Base-by-base conservation (phyloP, 805 yeast genomes). In the Hanseniaspora nectarophila region DNA sequence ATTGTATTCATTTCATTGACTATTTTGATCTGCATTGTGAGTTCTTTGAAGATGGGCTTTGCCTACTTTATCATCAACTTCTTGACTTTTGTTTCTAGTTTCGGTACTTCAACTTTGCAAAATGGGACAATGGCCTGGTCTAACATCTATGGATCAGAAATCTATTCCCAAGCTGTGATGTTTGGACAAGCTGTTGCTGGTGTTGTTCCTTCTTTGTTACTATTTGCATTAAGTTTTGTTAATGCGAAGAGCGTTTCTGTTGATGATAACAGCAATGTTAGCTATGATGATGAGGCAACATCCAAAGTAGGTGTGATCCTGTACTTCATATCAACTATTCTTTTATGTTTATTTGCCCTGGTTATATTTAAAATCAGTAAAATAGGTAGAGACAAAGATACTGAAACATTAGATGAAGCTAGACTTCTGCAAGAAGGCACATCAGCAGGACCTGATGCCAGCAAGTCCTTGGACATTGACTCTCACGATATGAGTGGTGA, bases 181-280 rank as follows among this genome's bases (percentile, higher is more conserved):
- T 89, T 89, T 3, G 98, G 98, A 1, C 95, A 90, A 65, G 95
- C 95, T 0, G 70, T 90, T 16, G 87, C 97, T 0, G 98, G 98
- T 2, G 95, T 92, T 0, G 68, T 90, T 33, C 97, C 98, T 2
- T 80, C 95, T 0, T 62, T 84, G 16, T 66, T 63, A 2, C 48
- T 66, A 13, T 61, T 66, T 34, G 18, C 80, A 83, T 13, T 74
- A 78, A 58, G 81, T 80, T 55, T 54, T 74, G 10, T 52, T 20
- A 18, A 34, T 18, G 54, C 40, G 3, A 49, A 40, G 23, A 18
- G 43, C 6, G 26, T 20, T 16, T 16, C 15, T 1, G 2, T 5
- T 15, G 43, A 42, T 24, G 60, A 76, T 26, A 13, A 57, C 2
- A 47, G 49, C 26, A 51, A 23, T 16, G 29, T 9, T 33, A 49